Evolutionary conservation across 2,329 filamentous ascomycete species (phyloP).

Genomic region (Aspergillus fumigatus): DNA sequence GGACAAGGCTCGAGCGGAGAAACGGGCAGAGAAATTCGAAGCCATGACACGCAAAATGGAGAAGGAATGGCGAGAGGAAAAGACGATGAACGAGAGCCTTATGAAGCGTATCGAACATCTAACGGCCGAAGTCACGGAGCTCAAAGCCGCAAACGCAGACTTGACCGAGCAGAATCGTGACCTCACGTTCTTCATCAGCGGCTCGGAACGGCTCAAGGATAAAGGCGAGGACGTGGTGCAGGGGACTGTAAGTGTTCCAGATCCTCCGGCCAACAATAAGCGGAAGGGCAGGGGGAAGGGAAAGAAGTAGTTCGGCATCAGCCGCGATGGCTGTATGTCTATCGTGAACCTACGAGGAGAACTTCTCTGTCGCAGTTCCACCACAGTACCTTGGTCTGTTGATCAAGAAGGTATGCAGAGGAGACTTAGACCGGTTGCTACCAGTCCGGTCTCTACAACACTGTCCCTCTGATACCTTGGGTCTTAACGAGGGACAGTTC

Average conservation of each 20-base stretch:
- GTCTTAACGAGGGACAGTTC: not conserved
- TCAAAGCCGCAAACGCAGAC: conserved; percentile 62
- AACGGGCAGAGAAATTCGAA: conserved; percentile 66
- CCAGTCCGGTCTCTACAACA: not conserved
- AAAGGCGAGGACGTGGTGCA: conserved; percentile 69
- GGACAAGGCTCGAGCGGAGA: conserved; percentile 64
- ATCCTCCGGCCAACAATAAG: conserved; percentile 44
- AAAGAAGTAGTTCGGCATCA: conserved; percentile 5
- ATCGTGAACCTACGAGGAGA: too few species aligned
- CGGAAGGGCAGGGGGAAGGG: conserved; percentile 38
- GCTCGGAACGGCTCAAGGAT: conserved; percentile 72
- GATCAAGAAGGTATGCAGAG: not conserved
- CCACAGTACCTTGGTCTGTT: not conserved
- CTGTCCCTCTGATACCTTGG: not conserved
- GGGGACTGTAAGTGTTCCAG: conserved; percentile 64
- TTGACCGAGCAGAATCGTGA: conserved; percentile 83
- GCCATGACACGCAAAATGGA: conserved; percentile 71
- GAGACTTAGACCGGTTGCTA: not conserved
- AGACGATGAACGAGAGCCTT: conserved; percentile 73
- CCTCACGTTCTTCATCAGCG: conserved; percentile 79
- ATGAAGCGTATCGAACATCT: conserved; percentile 72
- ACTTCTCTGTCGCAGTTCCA: not conserved
- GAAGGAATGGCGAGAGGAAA: conserved; percentile 78
- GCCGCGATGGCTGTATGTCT: not conserved
- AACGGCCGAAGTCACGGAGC: conserved; percentile 52